phyloP scores from a whole-genome alignment of 208 protist genomes.

The Leishmania guyanensis region DNA sequence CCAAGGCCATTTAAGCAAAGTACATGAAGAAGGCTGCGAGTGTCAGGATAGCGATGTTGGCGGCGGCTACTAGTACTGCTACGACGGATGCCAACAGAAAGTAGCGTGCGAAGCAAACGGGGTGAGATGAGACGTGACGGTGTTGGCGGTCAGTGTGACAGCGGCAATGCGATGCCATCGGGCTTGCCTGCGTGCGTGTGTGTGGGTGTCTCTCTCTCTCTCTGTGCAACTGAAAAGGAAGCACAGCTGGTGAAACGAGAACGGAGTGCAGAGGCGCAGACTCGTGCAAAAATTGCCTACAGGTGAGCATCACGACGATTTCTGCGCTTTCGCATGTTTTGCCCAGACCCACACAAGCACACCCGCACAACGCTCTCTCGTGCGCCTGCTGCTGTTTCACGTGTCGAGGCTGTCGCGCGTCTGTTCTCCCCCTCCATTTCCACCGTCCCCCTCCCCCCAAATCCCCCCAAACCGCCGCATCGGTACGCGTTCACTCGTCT shows the following conservation, averaged over 20 bases:
- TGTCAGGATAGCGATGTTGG: neutral
- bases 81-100: neutral
- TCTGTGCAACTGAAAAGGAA: neutral
- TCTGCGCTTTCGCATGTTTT: neutral
- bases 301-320: neutral
- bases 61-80: neutral
- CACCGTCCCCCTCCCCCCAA: neutral
- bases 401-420: neutral
- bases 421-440: neutral
- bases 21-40: neutral
- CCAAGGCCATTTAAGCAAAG: slow-evolving; percentile 47
- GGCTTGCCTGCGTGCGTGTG: neutral
- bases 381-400: neutral
- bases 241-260: neutral
- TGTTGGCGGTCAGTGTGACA: neutral
- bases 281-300: neutral
- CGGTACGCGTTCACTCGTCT: neutral
- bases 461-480: neutral
- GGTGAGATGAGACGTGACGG: neutral
- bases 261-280: neutral
- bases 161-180: neutral
- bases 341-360: neutral
- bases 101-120: neutral
- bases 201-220: neutral
- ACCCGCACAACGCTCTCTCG: neutral